Percentiles rank a stretch among this genome's conserved stretches.
phyloP scores from a whole-genome alignment of 1,139 yeast species.

The Arxiozyma heterogenica region DNA sequence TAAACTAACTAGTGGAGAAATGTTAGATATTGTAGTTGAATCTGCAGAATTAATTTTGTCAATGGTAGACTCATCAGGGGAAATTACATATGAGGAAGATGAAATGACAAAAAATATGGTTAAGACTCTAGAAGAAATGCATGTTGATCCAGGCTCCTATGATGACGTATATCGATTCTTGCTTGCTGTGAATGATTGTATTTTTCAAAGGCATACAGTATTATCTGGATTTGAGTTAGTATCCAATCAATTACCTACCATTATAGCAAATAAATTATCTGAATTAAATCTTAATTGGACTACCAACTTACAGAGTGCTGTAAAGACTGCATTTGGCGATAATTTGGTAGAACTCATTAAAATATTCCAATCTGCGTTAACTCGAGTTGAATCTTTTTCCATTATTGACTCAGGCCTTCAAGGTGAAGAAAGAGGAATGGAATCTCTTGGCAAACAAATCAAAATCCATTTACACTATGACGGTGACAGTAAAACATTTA shows the following conservation, averaged over 20 bases:
- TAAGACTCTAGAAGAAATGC: constrained; percentile 9
- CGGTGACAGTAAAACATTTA: constrained; percentile 21
- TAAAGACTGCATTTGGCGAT: constrained; percentile 40
- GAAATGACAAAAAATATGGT: constrained; percentile 21
- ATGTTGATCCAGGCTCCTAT: constrained; percentile 18
- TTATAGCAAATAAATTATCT: constrained; percentile 31
- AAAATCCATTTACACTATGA: constrained; percentile 41
- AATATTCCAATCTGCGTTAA: constrained; percentile 64
- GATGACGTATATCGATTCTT: constrained; percentile 43
- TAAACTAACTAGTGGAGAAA: constrained; percentile 9
- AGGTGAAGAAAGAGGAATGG: constrained; percentile 36
- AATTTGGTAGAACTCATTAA: constrained; percentile 38
- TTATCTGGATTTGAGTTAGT: constrained; percentile 71
- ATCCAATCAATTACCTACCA: constrained; percentile 54
- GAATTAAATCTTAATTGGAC: not conserved
- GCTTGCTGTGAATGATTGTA: constrained; percentile 34
- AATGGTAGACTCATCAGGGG: constrained; percentile 16
- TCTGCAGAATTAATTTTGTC: constrained; percentile 10
- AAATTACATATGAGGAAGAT: constrained; percentile 23
- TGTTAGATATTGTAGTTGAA: constrained; percentile 10
- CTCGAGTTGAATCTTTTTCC: constrained; percentile 69
- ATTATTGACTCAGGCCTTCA: constrained; percentile 49
- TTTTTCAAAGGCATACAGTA: constrained; percentile 30
- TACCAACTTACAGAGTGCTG: constrained; percentile 26
- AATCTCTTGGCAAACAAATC: constrained; percentile 66